These are phyloP conservation scores for Phytophthora melonis DNA, from an alignment of 352 stramenopile genomes.

Conservation along the genomic window DNA sequence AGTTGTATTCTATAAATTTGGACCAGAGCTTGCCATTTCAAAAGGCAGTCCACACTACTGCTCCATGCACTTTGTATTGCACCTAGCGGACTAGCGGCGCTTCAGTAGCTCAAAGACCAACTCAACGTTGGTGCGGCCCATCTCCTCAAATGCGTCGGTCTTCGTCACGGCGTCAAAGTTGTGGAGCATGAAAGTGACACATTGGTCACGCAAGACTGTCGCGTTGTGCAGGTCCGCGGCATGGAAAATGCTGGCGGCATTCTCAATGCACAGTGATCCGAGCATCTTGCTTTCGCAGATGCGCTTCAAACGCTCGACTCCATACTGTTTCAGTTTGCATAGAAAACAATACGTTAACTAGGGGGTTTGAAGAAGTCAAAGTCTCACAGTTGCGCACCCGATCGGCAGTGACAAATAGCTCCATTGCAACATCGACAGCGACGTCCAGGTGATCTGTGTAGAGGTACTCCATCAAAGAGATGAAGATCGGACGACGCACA, in stretches of 20 bases:
- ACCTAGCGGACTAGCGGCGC: constrained; percentile 52
- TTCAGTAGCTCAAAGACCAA: constrained; percentile 98
- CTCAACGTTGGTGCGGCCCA: constrained; percentile 98
- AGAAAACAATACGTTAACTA: constrained; percentile 16
- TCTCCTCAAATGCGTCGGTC: constrained; percentile 97
- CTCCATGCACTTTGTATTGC: neutral
- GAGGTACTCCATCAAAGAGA: constrained; percentile 96
- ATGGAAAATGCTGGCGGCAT: constrained; percentile 97
- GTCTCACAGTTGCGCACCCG: constrained; percentile 43
- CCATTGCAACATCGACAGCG: constrained; percentile 92
- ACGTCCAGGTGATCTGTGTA: constrained; percentile 96
- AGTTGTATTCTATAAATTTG: constrained; percentile 27
- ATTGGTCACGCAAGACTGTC: constrained; percentile 93
- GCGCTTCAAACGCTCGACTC: constrained; percentile 88
- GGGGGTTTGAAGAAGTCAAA: neutral
- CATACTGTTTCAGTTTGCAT: constrained; percentile 55
- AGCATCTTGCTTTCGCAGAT: constrained; percentile 98
- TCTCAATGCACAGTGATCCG: constrained; percentile 95
- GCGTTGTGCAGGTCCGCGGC: constrained; percentile 96
- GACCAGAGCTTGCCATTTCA: constrained; percentile 25
- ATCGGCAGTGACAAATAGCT: constrained; percentile 95
- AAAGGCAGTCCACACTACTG: neutral
- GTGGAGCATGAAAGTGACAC: constrained; percentile 96
- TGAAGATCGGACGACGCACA: constrained; percentile 92
- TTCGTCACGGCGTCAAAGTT: constrained; percentile 99